Evolutionary conservation across 441 rosid species (phyloP), one percentile per base, ranked within the genome.

Genomic region (Populus trichocarpa): DNA sequence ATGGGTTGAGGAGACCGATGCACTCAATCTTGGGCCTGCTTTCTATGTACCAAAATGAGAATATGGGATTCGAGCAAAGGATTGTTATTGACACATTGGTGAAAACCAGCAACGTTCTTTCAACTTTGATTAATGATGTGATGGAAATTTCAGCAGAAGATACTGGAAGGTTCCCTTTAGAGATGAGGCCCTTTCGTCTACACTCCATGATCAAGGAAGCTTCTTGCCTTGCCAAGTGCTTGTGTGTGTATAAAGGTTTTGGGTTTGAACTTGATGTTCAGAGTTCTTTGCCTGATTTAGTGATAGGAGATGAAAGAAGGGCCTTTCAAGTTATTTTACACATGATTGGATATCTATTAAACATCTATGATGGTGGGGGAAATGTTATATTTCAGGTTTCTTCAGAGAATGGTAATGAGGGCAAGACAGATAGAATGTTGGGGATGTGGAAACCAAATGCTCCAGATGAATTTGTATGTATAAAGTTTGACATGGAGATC

Each of bases 1-100:
- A 94, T 82, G 97, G 98, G 32, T 87, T 94, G 93, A 96, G 92
- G 84, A 90, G 90, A 80, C 99, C 99, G 11, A 91, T 96, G 98
- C 98, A 93, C 81, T 90, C 98, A 0, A 81, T 94, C 61, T 83
- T 87, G 33, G 98, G 99, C 8, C 80, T 96, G 78, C 87, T 94
- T 70, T 96, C 99, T 5, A 81, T 96, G 86, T 79, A 92, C 84
- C 96, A 90, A n/a, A 90, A 86, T 73, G 97, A 86, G 72, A 87
- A 85, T 76, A 74, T 91, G 89, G 86, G 79, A 69, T 73, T 32
- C 12, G 91, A 94, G 72, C 98, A 94, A 83, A 83, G 30, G 76
- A 85, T 91, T 80, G 85, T 94, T 59, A 82, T 88, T 73, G 97
- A 94, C 66, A 83, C 99, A 0, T 88, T 94, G 96, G 85, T 89